Conservation (phyloP, 2,329 filamentous ascomycete species). For the Aspergillus calidoustus region DNA sequence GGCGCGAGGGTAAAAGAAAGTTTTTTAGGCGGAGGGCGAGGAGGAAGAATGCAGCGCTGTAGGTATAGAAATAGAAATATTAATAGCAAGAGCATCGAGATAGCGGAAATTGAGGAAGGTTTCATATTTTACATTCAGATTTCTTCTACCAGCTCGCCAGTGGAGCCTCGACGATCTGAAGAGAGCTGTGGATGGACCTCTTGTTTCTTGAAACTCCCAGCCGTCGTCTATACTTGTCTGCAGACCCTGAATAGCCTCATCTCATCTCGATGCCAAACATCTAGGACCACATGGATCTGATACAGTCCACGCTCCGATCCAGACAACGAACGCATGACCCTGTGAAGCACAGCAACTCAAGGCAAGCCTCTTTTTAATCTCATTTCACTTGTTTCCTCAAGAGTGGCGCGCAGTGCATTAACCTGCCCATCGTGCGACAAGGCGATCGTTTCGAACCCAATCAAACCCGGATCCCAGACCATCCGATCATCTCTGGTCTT, state of each 20-base stretch:
- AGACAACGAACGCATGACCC: conserved; percentile 10
- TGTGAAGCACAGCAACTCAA: conserved; percentile 2
- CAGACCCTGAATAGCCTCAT: conserved; percentile 14
- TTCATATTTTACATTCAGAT: not conserved
- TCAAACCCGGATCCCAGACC: conserved; percentile 1
- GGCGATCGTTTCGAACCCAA: conserved; percentile 11
- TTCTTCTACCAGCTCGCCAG: not conserved
- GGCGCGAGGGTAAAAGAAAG: not conserved
- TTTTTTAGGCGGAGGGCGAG: not conserved
- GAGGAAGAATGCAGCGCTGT: not conserved
- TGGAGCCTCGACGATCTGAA: conserved; percentile 13
- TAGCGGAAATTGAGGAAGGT: conserved; percentile 13
- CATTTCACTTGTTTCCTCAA: not conserved
- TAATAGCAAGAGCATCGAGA: conserved; percentile 7
- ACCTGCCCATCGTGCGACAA: conserved; percentile 7
- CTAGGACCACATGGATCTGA: conserved; percentile 9
- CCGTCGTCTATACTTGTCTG: not conserved
- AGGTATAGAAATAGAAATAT: conserved; percentile 5
- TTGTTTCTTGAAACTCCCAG: conserved; percentile 4
- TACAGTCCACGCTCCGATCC: conserved; percentile 8
- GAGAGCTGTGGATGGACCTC: conserved; percentile 5
- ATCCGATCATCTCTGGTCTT: not conserved
- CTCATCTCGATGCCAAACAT: not conserved
- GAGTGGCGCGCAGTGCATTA: conserved; percentile 4
- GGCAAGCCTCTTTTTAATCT: conserved; percentile 1